Conservation (phyloP, 441 rosid genomes). For the Jatropha multifida region DNA sequence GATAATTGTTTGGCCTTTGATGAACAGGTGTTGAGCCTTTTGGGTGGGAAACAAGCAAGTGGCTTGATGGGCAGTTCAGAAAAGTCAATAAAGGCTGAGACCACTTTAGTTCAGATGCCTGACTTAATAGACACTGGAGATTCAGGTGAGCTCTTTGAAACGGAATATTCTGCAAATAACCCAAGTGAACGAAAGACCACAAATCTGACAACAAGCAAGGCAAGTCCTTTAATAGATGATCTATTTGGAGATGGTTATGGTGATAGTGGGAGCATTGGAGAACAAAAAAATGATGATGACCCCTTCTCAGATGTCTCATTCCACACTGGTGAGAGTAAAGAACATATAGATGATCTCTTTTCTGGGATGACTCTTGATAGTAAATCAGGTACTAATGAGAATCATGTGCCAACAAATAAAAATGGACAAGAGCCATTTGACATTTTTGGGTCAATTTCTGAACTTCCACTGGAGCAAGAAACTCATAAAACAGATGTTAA, state of each 20-base stretch:
- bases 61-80: constrained; percentile 43
- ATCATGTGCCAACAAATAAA: constrained; percentile 30
- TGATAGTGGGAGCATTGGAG: constrained; percentile 33
- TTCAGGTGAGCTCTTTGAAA: constrained; percentile 43
- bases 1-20: constrained; percentile 21
- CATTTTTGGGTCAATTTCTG: constrained; percentile 59
- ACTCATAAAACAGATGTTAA: constrained; percentile 40
- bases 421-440: constrained; percentile 55
- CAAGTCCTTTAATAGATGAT: constrained; percentile 66
- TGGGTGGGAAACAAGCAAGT: constrained; percentile 52
- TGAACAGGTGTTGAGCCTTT: constrained; percentile 73
- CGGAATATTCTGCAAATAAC: constrained; percentile 42
- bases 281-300: constrained; percentile 59
- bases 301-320: constrained; percentile 92
- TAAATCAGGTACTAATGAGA: constrained; percentile 38
- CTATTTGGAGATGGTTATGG: constrained; percentile 64
- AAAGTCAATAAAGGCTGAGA: constrained; percentile 47
- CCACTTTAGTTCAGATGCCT: constrained; percentile 56
- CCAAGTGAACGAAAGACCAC: constrained; percentile 40
- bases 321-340: constrained; percentile 53
- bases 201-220: constrained; percentile 34
- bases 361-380: constrained; percentile 73
- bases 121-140: constrained; percentile 85
- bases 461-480: constrained; percentile 39
- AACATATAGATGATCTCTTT: constrained; percentile 65